These are phyloP conservation scores for Pyrus hybrid DNA, from an alignment of 331 rosid genomes.

Conservation along the genomic window DNA sequence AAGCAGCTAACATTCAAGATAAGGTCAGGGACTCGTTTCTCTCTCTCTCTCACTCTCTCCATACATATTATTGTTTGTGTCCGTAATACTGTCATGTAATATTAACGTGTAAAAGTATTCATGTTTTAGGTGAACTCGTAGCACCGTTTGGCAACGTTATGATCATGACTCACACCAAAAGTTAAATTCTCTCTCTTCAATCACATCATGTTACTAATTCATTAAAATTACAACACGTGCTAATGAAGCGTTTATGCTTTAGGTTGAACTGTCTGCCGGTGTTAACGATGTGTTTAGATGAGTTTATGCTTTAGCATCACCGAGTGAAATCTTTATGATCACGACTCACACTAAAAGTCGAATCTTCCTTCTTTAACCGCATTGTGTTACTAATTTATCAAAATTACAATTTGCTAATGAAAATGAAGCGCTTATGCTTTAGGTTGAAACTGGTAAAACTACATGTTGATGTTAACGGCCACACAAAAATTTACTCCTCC, in stretches of 20 bases:
- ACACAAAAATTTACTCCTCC: neutral
- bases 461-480: fast-evolving
- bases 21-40: constrained; percentile 19
- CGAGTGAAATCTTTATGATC: too few species aligned
- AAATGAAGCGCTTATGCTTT: neutral
- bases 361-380: too few species aligned
- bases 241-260: too few species aligned
- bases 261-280: too few species aligned
- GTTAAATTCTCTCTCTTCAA: neutral
- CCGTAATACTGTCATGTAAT: too few species aligned
- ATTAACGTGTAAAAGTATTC: too few species aligned
- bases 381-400: neutral
- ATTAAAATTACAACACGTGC: too few species aligned
- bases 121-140: neutral
- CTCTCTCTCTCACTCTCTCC: neutral
- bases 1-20: constrained; percentile 20
- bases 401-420: neutral
- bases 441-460: neutral
- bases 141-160: fast-evolving
- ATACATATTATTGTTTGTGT: neutral
- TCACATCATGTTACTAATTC: too few species aligned
- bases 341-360: too few species aligned
- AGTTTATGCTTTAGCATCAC: too few species aligned
- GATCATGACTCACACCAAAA: neutral
- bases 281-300: too few species aligned